These are phyloP conservation scores for Monosporozyma unispora DNA, from an alignment of 805 yeast genomes.

Conservation along the genomic window DNA sequence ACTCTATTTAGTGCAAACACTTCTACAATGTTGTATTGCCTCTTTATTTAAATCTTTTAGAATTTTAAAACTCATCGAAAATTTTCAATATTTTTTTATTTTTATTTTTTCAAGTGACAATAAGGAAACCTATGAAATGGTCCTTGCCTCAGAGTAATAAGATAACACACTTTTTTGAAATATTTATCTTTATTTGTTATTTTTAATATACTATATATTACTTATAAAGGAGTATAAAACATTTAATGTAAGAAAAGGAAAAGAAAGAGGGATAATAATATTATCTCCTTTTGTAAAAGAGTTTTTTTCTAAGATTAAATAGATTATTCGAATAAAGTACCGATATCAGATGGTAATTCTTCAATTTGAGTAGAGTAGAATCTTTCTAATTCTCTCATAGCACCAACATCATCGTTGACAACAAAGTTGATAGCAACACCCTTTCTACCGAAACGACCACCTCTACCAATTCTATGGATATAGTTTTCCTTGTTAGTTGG, in stretches of 20 bases:
- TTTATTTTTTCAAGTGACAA: neutral
- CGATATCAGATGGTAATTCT: conserved; percentile 73
- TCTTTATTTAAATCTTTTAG: neutral
- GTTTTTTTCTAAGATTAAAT: neutral
- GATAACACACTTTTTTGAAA: neutral
- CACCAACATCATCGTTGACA: conserved; percentile 66
- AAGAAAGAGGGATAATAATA: neutral
- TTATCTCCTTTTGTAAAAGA: neutral
- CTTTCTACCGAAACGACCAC: conserved; percentile 97
- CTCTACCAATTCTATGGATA: conserved; percentile 95
- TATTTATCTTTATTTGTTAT: neutral
- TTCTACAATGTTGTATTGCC: neutral
- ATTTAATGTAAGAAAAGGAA: neutral
- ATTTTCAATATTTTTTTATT: neutral
- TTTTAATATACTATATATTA: conserved; percentile 1
- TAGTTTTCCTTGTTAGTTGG: conserved; percentile 92
- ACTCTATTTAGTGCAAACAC: neutral
- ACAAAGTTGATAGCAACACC: conserved; percentile 96
- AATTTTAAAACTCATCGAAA: conserved; percentile 5
- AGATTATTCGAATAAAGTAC: conserved; percentile 32
- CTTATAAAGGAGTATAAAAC: conserved; percentile 1
- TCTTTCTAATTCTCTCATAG: conserved; percentile 65
- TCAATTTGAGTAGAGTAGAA: conserved; percentile 66
- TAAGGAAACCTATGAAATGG: no score
- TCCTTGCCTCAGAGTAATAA: no score